phyloP scores from a whole-genome alignment of 2,329 filamentous ascomycete species.

The Blastomyces emzantsi region DNA sequence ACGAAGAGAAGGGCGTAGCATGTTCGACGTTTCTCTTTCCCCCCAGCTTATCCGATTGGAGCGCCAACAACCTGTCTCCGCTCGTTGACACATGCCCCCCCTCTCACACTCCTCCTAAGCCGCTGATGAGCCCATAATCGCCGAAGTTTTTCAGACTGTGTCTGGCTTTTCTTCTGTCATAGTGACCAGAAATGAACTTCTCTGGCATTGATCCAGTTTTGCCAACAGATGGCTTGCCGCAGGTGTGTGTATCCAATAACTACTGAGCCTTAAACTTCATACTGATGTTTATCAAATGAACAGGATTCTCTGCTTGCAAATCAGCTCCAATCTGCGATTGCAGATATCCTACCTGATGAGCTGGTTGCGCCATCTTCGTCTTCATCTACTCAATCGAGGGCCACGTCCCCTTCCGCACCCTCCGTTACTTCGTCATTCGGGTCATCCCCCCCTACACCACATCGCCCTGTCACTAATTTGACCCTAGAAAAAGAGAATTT shows the following conservation, averaged over 20 bases:
- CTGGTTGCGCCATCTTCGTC: background rate
- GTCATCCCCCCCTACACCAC: background rate
- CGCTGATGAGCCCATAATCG: background rate
- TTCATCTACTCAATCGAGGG: background rate
- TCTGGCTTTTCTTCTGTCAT: background rate
- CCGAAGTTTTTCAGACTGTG: background rate
- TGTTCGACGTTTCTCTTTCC: background rate
- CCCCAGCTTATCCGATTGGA: background rate
- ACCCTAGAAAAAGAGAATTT: constrained; percentile 10
- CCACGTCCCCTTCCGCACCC: background rate
- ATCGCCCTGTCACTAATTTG: background rate
- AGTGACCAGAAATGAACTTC: background rate
- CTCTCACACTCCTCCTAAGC: background rate
- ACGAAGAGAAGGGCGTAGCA: background rate
- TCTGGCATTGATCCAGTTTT: background rate
- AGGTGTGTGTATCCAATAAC: background rate
- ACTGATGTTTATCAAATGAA: background rate
- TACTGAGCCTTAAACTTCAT: background rate
- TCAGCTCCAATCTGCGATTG: constrained; percentile 8
- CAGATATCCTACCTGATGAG: background rate
- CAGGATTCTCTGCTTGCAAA: background rate
- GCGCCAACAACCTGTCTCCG: background rate
- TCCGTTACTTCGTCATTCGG: background rate
- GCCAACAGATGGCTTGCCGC: background rate
- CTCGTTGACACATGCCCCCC: background rate